Evolutionary conservation across 1,284 basidiomycete species (phyloP).

Genomic region (Microbotryomycetes sp.): DNA sequence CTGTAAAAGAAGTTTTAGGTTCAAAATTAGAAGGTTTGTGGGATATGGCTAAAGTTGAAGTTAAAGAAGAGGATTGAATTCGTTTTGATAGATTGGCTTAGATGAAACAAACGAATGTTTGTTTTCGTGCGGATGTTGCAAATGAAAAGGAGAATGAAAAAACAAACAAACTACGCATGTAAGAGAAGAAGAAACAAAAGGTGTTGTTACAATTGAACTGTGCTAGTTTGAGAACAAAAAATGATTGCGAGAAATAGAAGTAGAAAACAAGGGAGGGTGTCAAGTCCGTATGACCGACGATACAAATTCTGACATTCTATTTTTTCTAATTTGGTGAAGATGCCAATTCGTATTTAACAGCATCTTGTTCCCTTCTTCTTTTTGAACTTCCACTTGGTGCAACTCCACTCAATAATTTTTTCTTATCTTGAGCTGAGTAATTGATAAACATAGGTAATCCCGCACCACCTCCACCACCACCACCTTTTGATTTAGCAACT

Average conservation of each 20-base stretch:
- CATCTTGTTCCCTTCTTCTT: not conserved
- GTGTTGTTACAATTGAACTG: too few relatives aligned
- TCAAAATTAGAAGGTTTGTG: constrained; percentile 78
- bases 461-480: not conserved
- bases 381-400: constrained; percentile 1
- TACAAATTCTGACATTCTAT: too few relatives aligned
- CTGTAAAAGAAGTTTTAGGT: constrained; percentile 78
- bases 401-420: constrained; percentile 1
- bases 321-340: too few relatives aligned
- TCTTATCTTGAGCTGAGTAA: constrained; percentile 1
- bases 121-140: not conserved
- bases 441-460: constrained; percentile 5
- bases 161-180: not conserved
- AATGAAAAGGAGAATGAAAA: not conserved
- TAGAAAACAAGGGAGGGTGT: too few relatives aligned
- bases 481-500: not conserved
- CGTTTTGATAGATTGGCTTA: too few relatives aligned
- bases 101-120: too few relatives aligned
- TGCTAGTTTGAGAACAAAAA: too few relatives aligned
- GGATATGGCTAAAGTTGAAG: constrained; percentile 71
- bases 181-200: not conserved
- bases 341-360: too few relatives aligned
- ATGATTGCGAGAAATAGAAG: too few relatives aligned
- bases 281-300: too few relatives aligned
- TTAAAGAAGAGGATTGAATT: constrained; percentile 26